Percentiles rank a stretch among this genome's conserved stretches.
phyloP scores from a whole-genome alignment of 371 early-diverging fungal genomes.

The Circinella umbellata region DNA sequence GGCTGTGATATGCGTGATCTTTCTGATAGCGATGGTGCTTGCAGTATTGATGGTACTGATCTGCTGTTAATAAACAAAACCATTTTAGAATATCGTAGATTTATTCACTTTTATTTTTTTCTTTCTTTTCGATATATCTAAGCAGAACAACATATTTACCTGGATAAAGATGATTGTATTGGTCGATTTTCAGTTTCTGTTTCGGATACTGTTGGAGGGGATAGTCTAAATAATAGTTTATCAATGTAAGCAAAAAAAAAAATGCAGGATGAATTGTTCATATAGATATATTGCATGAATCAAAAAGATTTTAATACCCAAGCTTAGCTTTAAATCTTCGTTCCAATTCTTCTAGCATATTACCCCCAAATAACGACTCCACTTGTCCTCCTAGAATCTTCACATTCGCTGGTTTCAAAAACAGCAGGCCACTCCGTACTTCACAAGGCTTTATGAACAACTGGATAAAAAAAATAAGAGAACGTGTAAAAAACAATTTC shows the following conservation, averaged over 20 bases:
- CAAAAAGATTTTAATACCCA: constrained; percentile 8
- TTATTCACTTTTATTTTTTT: not conserved
- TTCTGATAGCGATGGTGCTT: not conserved
- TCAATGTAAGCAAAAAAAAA: too few species aligned
- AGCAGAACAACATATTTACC: not conserved
- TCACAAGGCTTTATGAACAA: constrained; percentile 38
- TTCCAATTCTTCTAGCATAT: constrained; percentile 36
- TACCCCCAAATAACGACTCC: constrained; percentile 29
- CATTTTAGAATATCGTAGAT: not conserved
- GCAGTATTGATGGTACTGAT: not conserved
- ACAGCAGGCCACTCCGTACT: constrained; percentile 37
- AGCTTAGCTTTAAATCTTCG: constrained; percentile 31
- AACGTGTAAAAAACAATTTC: not conserved
- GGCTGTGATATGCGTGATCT: not conserved
- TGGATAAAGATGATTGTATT: not conserved
- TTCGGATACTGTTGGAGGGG: not conserved
- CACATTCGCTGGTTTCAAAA: constrained; percentile 30
- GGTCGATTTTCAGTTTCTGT: not conserved
- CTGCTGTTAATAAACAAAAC: not conserved
- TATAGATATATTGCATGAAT: not conserved
- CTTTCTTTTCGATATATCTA: too few species aligned
- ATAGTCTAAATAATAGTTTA: not conserved
- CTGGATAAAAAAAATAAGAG: constrained; percentile 15
- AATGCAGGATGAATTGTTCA: too few species aligned
- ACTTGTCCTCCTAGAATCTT: constrained; percentile 43